These are phyloP conservation scores for Clarireedia homoeocarpa DNA, from an alignment of 2,329 filamentous ascomycete genomes.

Conservation along the genomic window DNA sequence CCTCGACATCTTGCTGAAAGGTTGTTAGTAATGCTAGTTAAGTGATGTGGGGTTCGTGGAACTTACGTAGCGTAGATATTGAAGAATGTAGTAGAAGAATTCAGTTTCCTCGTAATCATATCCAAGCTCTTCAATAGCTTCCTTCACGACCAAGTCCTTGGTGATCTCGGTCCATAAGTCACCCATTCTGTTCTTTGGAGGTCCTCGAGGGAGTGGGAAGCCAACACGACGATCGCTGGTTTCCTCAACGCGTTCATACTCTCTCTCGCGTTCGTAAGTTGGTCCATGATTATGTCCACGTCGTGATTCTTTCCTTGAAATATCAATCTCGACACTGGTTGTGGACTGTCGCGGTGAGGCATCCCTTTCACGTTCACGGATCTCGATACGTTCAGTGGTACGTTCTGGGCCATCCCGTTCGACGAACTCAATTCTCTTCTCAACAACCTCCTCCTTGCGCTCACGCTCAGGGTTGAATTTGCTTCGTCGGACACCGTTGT, in stretches of 20 bases:
- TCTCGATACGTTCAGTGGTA: conserved; percentile 16
- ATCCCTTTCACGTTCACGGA: conserved; percentile 17
- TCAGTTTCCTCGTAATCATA: conserved; percentile 91
- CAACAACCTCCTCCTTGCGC: conserved; percentile 16
- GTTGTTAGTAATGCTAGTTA: conserved; percentile 27
- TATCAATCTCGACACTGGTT: conserved; percentile 26
- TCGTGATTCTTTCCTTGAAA: conserved; percentile 14
- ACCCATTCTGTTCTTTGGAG: conserved; percentile 28
- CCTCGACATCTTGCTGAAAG: conserved; percentile 72
- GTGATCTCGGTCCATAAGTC: conserved; percentile 96
- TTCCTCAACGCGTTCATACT: conserved; percentile 43
- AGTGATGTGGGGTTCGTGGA: not conserved
- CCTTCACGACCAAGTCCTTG: conserved; percentile 78
- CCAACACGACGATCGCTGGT: conserved; percentile 40
- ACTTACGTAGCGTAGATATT: conserved; percentile 82
- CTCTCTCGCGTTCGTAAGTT: conserved; percentile 27
- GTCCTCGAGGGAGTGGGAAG: conserved; percentile 18
- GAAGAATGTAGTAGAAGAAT: conserved; percentile 84
- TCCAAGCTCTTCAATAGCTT: conserved; percentile 76
- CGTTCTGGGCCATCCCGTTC: conserved; percentile 6
- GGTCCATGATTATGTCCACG: conserved; percentile 1
- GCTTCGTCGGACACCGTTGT: conserved; percentile 68
- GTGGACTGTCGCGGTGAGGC: conserved; percentile 12
- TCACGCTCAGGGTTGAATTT: conserved; percentile 67
- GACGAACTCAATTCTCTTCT: conserved; percentile 6